These are phyloP conservation scores for Triticum aestivum DNA, from an alignment of 176 grass and related monocot species.

Conservation along the genomic window IWGSC_CS_RefSeq_v2.1 NC_057794.1:586582841-586583340, in stretches of 20 bases:
- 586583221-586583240: not conserved
- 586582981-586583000: slow-evolving; percentile 7
- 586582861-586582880: not conserved
- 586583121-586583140: not conserved
- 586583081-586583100: not conserved
- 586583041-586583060: not conserved
- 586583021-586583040: not conserved
- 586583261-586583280: slow-evolving; percentile 20
- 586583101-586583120: not conserved
- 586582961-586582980: not conserved
- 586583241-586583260: slow-evolving; percentile 34
- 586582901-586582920: not conserved
- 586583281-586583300: slow-evolving; percentile 41
- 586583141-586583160: not conserved
- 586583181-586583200: not conserved
- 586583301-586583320: slow-evolving; percentile 21
- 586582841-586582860: slow-evolving; percentile 11
- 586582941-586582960: not conserved
- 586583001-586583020: not conserved
- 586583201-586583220: slow-evolving; percentile 14
- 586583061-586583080: slow-evolving; percentile 6
- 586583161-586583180: slow-evolving; percentile 8
- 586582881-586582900: not conserved
- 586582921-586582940: not conserved
- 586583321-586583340: slow-evolving; percentile 29